Evolutionary conservation across 164 flowering plant species (phyloP).

Genomic region (Berberis vulgaris): DNA sequence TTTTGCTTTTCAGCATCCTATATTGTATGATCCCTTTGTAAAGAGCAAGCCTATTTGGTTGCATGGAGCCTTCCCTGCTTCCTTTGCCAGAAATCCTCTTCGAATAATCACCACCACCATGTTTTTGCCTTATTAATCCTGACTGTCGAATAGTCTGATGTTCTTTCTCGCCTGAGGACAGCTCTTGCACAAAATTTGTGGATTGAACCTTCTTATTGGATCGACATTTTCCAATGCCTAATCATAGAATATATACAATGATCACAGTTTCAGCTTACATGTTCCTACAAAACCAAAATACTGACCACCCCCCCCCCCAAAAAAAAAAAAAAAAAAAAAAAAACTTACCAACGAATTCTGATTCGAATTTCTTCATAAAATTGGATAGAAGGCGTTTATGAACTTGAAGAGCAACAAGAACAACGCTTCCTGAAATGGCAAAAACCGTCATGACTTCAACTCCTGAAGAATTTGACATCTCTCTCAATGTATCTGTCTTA

Average conservation of each 20-base stretch:
- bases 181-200: conserved; percentile 31
- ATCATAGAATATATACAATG: neutral
- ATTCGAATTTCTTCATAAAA: too few species aligned
- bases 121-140: neutral
- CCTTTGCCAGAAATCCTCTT: conserved; percentile 16
- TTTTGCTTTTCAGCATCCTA: too few species aligned
- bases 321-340: too few species aligned
- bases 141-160: conserved; percentile 13
- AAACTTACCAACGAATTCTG: neutral
- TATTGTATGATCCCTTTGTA: conserved; percentile 26
- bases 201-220: conserved; percentile 49
- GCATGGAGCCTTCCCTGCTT: conserved; percentile 16
- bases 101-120: neutral
- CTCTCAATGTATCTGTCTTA: too few species aligned
- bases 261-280: neutral
- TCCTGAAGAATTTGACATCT: too few species aligned
- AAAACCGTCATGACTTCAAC: too few species aligned
- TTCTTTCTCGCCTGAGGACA: conserved; percentile 30
- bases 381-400: too few species aligned
- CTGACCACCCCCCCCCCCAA: neutral
- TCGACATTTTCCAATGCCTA: conserved; percentile 20
- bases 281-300: neutral
- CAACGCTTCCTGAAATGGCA: too few species aligned
- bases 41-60: conserved; percentile 25
- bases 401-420: too few species aligned